A percentile compares a stretch with the other conserved stretches of the same genome.
phyloP scores from a whole-genome alignment of 192 early-diverging fungal genomes.

The Powellomyces hirtus region DNA sequence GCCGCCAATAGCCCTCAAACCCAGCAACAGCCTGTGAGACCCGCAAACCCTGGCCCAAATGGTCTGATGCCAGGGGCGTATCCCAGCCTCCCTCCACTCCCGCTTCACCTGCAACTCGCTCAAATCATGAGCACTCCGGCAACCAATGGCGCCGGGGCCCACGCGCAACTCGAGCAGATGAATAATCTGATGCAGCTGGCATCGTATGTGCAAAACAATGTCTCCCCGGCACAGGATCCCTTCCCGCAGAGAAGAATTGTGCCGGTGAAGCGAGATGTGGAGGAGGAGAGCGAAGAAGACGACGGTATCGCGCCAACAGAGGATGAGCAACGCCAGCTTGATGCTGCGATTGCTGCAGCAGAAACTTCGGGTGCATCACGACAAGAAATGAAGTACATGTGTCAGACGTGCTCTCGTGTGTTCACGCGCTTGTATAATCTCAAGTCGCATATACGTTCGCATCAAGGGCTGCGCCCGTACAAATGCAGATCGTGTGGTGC shows the following conservation, averaged over 20 bases:
- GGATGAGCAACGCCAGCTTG: slow-evolving; percentile 22
- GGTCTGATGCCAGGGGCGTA: not conserved
- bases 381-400: slow-evolving; percentile 26
- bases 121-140: not conserved
- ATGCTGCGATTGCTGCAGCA: slow-evolving; percentile 22
- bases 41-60: not conserved
- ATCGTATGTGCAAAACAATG: not conserved
- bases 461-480: slow-evolving; percentile 38
- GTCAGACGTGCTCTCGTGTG: slow-evolving; percentile 25
- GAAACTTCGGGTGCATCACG: not conserved
- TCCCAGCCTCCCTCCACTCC: not conserved
- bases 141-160: not conserved
- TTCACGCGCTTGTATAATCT: slow-evolving; percentile 38
- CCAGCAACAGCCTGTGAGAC: not conserved
- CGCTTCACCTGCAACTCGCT: not conserved
- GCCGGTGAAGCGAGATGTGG: not conserved
- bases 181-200: slow-evolving; percentile 1
- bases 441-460: slow-evolving; percentile 44
- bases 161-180: not conserved
- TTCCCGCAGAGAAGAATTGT: not conserved
- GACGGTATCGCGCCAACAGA: slow-evolving; percentile 15
- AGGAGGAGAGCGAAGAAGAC: slow-evolving; percentile 22
- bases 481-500: slow-evolving; percentile 31
- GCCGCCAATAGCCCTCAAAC: not conserved
- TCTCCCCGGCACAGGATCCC: not conserved